phyloP scores from a whole-genome alignment of 805 yeast species.

The Nematodospora valgi region DNA sequence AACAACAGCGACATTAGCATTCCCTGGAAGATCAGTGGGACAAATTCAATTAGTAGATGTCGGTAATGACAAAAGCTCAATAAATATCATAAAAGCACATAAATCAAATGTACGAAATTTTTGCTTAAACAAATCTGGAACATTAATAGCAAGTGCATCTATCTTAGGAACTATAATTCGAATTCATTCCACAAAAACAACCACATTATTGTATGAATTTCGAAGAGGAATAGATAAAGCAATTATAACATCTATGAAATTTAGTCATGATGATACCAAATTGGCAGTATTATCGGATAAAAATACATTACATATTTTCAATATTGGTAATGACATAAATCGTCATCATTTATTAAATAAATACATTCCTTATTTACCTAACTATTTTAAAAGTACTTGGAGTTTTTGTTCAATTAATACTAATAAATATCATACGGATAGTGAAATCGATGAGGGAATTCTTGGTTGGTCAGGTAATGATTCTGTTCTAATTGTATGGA shows the following conservation, averaged over 20 bases:
- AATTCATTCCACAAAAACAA: constrained; percentile 48
- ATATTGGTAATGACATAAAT: constrained; percentile 41
- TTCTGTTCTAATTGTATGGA: constrained; percentile 74
- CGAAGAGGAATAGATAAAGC: constrained; percentile 90
- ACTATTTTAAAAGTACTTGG: constrained; percentile 84
- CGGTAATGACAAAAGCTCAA: constrained; percentile 52
- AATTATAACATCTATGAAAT: constrained; percentile 73
- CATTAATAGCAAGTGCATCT: constrained; percentile 75
- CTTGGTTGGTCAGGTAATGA: constrained; percentile 78
- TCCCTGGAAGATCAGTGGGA: constrained; percentile 74
- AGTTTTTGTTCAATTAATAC: constrained; percentile 74
- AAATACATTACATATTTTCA: constrained; percentile 82
- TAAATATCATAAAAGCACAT: constrained; percentile 76
- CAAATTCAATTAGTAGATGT: constrained; percentile 80
- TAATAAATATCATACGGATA: constrained; percentile 29
- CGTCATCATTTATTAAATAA: constrained; percentile 65
- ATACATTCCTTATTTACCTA: constrained; percentile 51
- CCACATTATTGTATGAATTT: constrained; percentile 74
- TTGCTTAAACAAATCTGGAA: constrained; percentile 60
- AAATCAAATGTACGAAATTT: constrained; percentile 61
- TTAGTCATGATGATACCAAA: constrained; percentile 70
- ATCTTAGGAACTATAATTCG: constrained; percentile 80
- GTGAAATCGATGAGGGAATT: constrained; percentile 26
- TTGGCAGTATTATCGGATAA: constrained; percentile 88
- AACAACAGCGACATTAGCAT: constrained; percentile 53